Percentiles rank a stretch among this genome's conserved stretches.
Evolutionary conservation across 2,329 filamentous ascomycete genomes (phyloP).

Genomic region (Monilinia vaccinii-corymbosi): DNA sequence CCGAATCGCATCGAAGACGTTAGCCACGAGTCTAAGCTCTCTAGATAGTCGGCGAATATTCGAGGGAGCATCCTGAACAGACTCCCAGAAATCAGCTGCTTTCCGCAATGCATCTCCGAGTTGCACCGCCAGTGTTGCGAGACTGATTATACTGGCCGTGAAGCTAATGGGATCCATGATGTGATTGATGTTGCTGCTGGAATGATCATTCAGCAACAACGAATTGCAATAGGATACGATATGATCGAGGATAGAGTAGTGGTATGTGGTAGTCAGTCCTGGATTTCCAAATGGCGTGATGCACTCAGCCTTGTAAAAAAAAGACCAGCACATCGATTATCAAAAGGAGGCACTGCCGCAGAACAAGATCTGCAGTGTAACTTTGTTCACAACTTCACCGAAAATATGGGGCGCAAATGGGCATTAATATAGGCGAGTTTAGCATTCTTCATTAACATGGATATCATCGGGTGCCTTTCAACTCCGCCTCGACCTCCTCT

Average conservation of each 20-base stretch:
- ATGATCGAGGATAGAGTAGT: too few relatives aligned
- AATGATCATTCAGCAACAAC: neutral
- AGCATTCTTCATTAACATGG: neutral
- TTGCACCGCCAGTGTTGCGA: constrained; percentile 12
- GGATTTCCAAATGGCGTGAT: neutral
- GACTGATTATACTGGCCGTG: constrained; percentile 11
- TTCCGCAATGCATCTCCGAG: constrained; percentile 7
- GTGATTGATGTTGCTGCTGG: neutral
- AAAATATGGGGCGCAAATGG: neutral
- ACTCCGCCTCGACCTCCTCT: constrained; percentile 60
- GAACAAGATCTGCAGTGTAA: neutral
- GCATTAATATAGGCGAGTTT: neutral
- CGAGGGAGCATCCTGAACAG: constrained; percentile 13
- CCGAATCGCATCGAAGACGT: constrained; percentile 2
- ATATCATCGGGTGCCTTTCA: constrained; percentile 30
- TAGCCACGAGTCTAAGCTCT: constrained; percentile 8
- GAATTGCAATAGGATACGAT: neutral
- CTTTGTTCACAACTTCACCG: neutral
- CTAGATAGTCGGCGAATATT: constrained; percentile 11
- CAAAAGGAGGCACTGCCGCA: neutral
- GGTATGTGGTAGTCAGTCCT: neutral
- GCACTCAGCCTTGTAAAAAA: neutral
- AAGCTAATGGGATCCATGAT: constrained; percentile 1
- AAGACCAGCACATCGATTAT: neutral
- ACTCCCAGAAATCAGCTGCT: constrained; percentile 11